Percentiles rank a stretch among this genome's conserved stretches.
Evolutionary conservation across 1,139 yeast genomes (phyloP).

Genomic region (Lodderomyces oxycetoniae): DNA sequence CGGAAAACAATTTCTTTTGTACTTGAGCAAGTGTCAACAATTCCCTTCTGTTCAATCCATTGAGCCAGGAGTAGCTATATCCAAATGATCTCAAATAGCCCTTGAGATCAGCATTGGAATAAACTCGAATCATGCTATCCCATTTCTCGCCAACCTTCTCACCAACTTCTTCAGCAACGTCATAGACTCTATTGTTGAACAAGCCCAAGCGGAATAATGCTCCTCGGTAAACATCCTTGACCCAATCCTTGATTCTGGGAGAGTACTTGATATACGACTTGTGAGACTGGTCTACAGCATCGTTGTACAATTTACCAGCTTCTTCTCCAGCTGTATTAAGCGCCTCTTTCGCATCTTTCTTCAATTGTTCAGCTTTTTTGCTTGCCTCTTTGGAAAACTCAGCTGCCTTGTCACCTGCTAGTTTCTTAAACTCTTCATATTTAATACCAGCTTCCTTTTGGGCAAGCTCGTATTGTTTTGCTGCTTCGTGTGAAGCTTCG

Average conservation of each 20-base stretch:
- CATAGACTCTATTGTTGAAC: slow-evolving; percentile 10
- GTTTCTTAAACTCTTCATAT: slow-evolving; percentile 5
- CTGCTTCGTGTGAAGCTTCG: slow-evolving; percentile 6
- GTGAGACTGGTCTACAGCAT: slow-evolving; percentile 2
- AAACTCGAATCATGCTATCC: slow-evolving; percentile 22
- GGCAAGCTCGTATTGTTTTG: slow-evolving; percentile 5
- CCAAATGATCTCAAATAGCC: slow-evolving; percentile 53
- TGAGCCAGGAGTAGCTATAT: slow-evolving; percentile 28
- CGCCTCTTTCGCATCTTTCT: slow-evolving; percentile 3
- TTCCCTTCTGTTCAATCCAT: slow-evolving; percentile 39
- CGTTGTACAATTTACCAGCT: slow-evolving; percentile 1
- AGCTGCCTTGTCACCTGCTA: slow-evolving; percentile 5
- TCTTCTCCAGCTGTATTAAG: slow-evolving; percentile 5
- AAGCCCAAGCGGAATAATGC: slow-evolving; percentile 9
- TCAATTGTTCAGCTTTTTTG: slow-evolving; percentile 1
- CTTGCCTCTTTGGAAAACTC: slow-evolving; percentile 4
- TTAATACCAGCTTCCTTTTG: slow-evolving; percentile 6
- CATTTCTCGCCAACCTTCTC: slow-evolving; percentile 29
- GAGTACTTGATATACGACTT: slow-evolving; percentile 8
- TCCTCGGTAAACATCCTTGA: slow-evolving; percentile 6
- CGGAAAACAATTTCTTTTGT: slow-evolving; percentile 31
- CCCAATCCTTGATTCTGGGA: slow-evolving; percentile 6
- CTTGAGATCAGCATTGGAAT: slow-evolving; percentile 53
- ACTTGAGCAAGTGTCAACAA: slow-evolving; percentile 44
- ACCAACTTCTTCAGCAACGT: slow-evolving; percentile 20